Percentiles rank a stretch among this genome's conserved stretches.
Conservation (phyloP, 306 rosid species). For the Cyamopsis tetragonoloba region DNA sequence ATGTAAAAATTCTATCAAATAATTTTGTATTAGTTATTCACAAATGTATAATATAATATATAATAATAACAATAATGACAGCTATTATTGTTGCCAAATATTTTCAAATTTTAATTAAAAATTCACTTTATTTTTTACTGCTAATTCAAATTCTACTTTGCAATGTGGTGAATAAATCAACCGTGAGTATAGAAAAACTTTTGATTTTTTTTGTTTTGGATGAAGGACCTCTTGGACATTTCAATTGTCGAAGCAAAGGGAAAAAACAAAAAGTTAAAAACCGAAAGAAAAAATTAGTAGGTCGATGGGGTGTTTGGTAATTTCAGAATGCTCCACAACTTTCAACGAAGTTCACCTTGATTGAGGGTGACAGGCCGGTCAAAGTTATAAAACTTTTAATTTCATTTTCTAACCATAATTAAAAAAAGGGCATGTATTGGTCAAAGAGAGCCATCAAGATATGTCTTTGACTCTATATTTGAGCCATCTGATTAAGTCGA, state of each 20-base stretch:
- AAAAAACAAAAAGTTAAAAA: not conserved
- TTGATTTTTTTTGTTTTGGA: not conserved
- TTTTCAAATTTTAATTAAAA: not conserved
- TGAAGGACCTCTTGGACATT: slow-evolving; percentile 22
- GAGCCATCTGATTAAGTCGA: slow-evolving; percentile 23
- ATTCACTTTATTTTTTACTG: no score
- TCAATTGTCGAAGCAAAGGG: not conserved
- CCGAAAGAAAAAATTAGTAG: not conserved
- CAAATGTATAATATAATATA: no score
- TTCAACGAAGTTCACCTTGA: slow-evolving; percentile 74
- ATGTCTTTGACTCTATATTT: slow-evolving; percentile 46
- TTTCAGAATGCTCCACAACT: slow-evolving; percentile 1
- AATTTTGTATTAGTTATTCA: no score
- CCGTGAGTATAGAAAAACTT: not conserved
- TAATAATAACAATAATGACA: no score
- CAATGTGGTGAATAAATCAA: not conserved
- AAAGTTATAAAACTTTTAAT: slow-evolving; percentile 45
- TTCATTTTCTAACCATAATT: slow-evolving; percentile 16
- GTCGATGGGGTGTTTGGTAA: slow-evolving; percentile 33
- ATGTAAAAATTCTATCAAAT: no score
- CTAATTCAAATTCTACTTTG: not conserved
- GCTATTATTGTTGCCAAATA: not conserved
- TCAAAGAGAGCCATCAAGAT: slow-evolving; percentile 56
- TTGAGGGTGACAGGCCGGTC: slow-evolving; percentile 73
- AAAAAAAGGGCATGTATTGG: slow-evolving; percentile 38